Evolutionary conservation across 768 basidiomycete genomes (phyloP).

Genomic region (Crucibulum laeve): DNA sequence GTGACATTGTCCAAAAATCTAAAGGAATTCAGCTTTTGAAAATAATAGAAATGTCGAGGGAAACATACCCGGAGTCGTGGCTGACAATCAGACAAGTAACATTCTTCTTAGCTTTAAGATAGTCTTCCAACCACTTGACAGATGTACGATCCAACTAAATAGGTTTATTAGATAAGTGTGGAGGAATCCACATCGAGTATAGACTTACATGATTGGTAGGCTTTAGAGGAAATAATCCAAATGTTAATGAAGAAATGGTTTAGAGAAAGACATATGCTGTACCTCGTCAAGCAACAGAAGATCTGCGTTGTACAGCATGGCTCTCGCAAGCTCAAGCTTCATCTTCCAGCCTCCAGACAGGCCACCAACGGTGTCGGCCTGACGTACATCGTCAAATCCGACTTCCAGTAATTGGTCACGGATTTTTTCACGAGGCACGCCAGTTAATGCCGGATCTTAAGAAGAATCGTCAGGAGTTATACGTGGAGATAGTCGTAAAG

Average conservation of each 20-base stretch:
- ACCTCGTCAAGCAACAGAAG: conserved; percentile 84
- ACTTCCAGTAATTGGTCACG: conserved; percentile 78
- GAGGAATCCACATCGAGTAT: conserved; percentile 5
- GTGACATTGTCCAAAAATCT: conserved; percentile 95
- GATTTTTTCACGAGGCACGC: conserved; percentile 66
- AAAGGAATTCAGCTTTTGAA: not conserved
- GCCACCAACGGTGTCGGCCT: conserved; percentile 81
- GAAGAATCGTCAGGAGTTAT: conserved; percentile 2
- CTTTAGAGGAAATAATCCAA: conserved; percentile 28
- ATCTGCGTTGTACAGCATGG: conserved; percentile 95
- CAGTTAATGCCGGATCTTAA: conserved; percentile 64
- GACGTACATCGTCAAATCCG: conserved; percentile 85
- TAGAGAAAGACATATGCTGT: conserved; percentile 9
- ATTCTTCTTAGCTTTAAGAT: conserved; percentile 74
- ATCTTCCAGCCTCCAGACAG: conserved; percentile 99
- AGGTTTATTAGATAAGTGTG: conserved; percentile 4
- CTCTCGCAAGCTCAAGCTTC: conserved; percentile 94
- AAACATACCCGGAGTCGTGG: conserved; percentile 87
- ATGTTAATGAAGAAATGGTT: not conserved
- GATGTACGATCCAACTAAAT: conserved; percentile 73
- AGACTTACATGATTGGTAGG: conserved; percentile 85
- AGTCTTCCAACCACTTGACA: conserved; percentile 89
- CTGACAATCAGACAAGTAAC: conserved; percentile 92
- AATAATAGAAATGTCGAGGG: not conserved
- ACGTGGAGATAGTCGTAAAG: conserved; percentile 4